Conservation (phyloP, 257 asterid species). For the Lantana camara region DNA sequence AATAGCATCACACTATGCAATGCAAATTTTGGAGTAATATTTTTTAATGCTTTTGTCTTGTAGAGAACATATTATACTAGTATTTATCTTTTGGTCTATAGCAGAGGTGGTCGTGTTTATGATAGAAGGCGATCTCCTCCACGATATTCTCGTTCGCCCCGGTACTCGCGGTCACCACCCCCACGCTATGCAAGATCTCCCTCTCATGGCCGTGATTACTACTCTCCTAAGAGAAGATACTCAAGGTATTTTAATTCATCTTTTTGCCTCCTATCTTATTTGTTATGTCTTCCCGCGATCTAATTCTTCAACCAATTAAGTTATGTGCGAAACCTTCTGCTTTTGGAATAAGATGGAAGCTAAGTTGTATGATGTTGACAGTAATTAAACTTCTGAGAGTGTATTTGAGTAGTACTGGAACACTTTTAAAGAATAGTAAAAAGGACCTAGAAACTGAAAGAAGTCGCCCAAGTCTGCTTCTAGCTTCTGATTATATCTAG, state of each 20-base stretch:
- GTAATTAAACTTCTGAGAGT: too few relatives aligned
- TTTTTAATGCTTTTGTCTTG: background rate
- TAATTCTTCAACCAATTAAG: background rate
- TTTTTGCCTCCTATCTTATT: background rate
- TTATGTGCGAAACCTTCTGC: too few relatives aligned
- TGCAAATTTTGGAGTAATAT: too few relatives aligned
- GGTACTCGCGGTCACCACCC: conserved; percentile 80
- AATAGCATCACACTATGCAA: background rate
- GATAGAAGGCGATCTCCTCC: conserved; percentile 85
- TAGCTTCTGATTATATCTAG: too few relatives aligned
- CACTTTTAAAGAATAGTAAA: too few relatives aligned
- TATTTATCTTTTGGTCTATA: background rate
- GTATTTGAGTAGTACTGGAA: too few relatives aligned
- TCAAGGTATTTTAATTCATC: conserved; percentile 51
- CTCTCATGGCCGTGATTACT: conserved; percentile 68
- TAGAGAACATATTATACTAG: background rate
- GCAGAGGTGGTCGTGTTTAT: conserved; percentile 67
- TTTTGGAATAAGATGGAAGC: too few relatives aligned
- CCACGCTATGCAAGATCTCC: conserved; percentile 62
- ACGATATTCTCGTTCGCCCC: conserved; percentile 75
- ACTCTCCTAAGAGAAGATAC: conserved; percentile 75
- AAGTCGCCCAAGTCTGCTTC: too few relatives aligned
- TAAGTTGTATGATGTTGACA: too few relatives aligned
- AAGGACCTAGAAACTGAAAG: too few relatives aligned
- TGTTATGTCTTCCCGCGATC: background rate